Evolutionary conservation across 2,329 filamentous ascomycete genomes (phyloP), one percentile per base, ranked within the genome.

Genomic region (Fusarium sp.): DNA sequence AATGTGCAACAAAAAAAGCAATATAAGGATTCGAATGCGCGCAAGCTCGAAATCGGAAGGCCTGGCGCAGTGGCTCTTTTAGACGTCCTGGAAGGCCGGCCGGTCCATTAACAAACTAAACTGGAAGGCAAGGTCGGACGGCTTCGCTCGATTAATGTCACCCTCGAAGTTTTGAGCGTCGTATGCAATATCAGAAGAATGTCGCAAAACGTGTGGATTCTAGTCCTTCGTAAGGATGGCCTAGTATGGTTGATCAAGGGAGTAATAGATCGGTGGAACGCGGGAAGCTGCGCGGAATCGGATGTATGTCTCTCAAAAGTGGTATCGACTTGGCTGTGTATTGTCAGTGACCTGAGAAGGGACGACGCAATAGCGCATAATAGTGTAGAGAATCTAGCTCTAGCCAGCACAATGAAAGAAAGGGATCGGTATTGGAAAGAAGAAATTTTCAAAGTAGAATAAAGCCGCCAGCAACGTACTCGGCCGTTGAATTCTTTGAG

Each of bases 41-140:
- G 74, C 72, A 70, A 59, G 64, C 66, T 72, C 59, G 26, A 56
- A 55, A 42, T 63, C 42, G 56, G 50, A 71, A 71, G 64, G 74
- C 77, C 77, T 68, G 73, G 56, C 65, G 67, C 70, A 63, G 74
- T 65, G 69, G 70, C 66, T 75, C 32, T 41, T 67, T 64, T 66
- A 45, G 70, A 54, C 76, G 67, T 77, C 73, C 63, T 50, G 59
- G 62, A 70, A 58, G 63, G 62, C 69, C 62, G 74, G 69, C 60
- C 67, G 72, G 76, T 81, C 80, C 80, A 81, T 81, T 66, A 79
- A 81, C 74, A 70, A 69, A 54, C 55, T 55, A 48, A 48, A 59
- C 42, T 57, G 59, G 59, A 50, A 55, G 48, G 54, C 47, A 48
- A 66, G 18, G 44, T 70, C 59, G 35, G 59, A 59, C 66, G 48